Conservation (phyloP, 2,329 filamentous ascomycete genomes). For the Sporothrix variecibatus region DNA sequence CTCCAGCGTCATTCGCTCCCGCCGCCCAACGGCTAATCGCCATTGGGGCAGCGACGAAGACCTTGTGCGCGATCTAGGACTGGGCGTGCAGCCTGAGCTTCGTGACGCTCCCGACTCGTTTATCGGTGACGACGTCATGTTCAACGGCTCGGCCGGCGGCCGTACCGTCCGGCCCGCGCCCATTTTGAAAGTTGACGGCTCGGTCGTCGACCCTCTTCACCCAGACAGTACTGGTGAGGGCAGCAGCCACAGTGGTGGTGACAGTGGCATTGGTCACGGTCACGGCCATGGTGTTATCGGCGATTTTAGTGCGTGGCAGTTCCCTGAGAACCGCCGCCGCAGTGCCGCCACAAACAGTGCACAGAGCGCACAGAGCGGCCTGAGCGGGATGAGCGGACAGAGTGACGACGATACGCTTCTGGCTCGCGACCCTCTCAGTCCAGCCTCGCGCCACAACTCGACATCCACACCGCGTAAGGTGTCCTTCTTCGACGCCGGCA, state of each 20-base stretch:
- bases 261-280: background rate
- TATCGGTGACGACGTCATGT: constrained; percentile 30
- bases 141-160: background rate
- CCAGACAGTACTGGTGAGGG: constrained; percentile 26
- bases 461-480: constrained; percentile 58
- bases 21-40: constrained; percentile 56
- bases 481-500: constrained; percentile 84
- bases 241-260: background rate
- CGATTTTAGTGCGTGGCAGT: constrained; percentile 52
- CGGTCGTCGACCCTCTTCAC: constrained; percentile 35
- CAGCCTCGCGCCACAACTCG: constrained; percentile 44
- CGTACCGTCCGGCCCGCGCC: constrained; percentile 10
- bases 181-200: constrained; percentile 40
- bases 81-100: constrained; percentile 61
- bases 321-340: constrained; percentile 43
- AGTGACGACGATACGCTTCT: constrained; percentile 51
- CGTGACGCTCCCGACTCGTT: constrained; percentile 41
- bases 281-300: constrained; percentile 27
- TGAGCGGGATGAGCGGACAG: constrained; percentile 37
- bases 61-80: constrained; percentile 76
- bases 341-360: constrained; percentile 35
- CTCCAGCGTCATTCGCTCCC: constrained; percentile 40
- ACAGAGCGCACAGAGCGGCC: constrained; percentile 40
- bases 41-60: constrained; percentile 92
- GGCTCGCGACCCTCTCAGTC: constrained; percentile 39